Evolutionary conservation across 2,329 filamentous ascomycete species (phyloP).

Genomic region (Fusarium haematococcum): DNA sequence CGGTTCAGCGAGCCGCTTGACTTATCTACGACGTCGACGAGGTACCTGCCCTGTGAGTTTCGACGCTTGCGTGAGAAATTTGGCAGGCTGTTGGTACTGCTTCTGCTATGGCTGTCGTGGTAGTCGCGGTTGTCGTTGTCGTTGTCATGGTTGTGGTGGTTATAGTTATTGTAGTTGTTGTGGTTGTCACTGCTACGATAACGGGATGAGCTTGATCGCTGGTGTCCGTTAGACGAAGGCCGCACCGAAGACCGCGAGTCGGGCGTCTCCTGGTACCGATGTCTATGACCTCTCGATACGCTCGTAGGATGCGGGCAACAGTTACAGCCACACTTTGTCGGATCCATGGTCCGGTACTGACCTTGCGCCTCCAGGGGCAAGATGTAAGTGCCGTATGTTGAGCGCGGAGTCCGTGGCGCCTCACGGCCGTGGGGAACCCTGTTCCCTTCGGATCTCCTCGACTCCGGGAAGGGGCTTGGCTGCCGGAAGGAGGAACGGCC

Average conservation of each 20-base stretch:
- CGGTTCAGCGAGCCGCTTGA: conserved; percentile 23
- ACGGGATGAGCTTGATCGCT: background rate
- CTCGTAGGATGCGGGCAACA: conserved; percentile 41
- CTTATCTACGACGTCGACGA: conserved; percentile 39
- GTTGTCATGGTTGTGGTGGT: too few species aligned
- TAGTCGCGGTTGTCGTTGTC: background rate
- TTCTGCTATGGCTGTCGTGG: background rate
- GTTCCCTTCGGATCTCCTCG: conserved; percentile 10
- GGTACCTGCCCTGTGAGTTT: conserved; percentile 11
- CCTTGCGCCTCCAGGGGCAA: conserved; percentile 28
- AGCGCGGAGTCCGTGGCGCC: background rate
- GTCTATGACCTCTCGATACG: conserved; percentile 18
- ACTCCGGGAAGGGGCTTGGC: background rate
- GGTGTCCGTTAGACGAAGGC: background rate
- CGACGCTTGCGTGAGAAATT: conserved; percentile 4
- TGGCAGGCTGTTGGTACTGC: background rate
- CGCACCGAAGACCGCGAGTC: background rate
- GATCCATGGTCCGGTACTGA: conserved; percentile 32
- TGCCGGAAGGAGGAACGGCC: background rate
- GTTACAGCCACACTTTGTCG: conserved; percentile 37
- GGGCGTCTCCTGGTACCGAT: background rate
- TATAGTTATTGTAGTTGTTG: too few species aligned
- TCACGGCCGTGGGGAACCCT: conserved; percentile 1
- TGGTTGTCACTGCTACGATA: background rate
- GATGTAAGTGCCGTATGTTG: conserved; percentile 41